Base-by-base conservation (phyloP, 2,329 filamentous ascomycete species). In the Talaromyces sp. region DNA sequence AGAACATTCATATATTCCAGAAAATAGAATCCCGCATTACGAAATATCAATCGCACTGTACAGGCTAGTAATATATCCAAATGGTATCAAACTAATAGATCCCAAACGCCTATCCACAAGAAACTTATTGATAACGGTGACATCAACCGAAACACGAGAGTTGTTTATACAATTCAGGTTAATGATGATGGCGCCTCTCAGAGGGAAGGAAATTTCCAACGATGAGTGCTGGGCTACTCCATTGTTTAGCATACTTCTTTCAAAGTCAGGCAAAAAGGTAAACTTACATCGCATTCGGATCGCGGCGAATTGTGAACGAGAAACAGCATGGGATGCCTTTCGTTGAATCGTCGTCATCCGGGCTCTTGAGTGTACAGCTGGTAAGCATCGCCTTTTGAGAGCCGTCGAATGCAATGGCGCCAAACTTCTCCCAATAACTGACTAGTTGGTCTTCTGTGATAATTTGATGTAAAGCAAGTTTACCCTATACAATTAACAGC, bases 351-450 rank as follows among this genome's bases (percentile, higher is more conserved):
- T 85, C 85, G 60, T 87, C 84, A 68, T 88, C 86, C 3, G 91
- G 93, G 70, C 89, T 93, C 78, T 97, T 97, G 67, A 99, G 81
- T 11, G 91, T 90, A 75, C 95, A 99, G 69, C 91, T 94, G 24
- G 95, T 99, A 70, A 99, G 83, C 73, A 99, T 92, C 24, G 94
- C 96, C 76, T 99, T 97, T 75, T 98, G 95, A 10, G 87, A 89
- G 65, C 90, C 88, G 74, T 99, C 95, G 78, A 99, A 99, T 10
- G 95, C 96, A 72, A 99, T 98, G 5, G 93, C 94, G 60, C 94
- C 93, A 74, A 99, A 99, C 73, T 99, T 97, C 79, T 99, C 95
- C 95, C 95, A 99, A 74, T 99, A 99, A 72, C 92, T 91, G 63
- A 98, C 95, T 67, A 97, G 87, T 47, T 93, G 96, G 67, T 96